Evolutionary conservation across 2,329 filamentous ascomycete genomes (phyloP).

Genomic region (Monosporascus ibericus): DNA sequence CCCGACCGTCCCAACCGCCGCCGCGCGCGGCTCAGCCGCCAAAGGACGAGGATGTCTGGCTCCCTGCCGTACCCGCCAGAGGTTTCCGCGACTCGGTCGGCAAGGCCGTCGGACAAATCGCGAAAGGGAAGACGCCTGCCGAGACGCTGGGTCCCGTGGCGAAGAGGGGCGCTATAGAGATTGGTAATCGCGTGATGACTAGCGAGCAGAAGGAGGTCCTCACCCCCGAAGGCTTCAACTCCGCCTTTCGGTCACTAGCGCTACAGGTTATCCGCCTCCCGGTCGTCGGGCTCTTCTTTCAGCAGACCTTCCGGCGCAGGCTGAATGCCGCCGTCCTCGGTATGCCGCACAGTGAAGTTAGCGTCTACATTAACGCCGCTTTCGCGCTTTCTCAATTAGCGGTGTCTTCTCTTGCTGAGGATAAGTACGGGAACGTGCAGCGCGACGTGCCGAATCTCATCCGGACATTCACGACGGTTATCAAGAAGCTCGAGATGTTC

Average conservation of each 20-base stretch:
- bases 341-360: constrained; percentile 62
- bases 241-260: constrained; percentile 42
- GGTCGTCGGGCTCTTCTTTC: constrained; percentile 62
- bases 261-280: constrained; percentile 39
- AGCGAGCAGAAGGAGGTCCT: constrained; percentile 50
- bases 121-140: constrained; percentile 39
- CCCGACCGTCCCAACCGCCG: constrained; percentile 17
- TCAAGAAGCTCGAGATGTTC: constrained; percentile 65
- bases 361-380: constrained; percentile 65
- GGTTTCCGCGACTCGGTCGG: constrained; percentile 39
- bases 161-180: constrained; percentile 41
- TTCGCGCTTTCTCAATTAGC: constrained; percentile 64
- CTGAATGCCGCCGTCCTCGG: constrained; percentile 66
- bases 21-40: constrained; percentile 34
- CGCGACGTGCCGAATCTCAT: constrained; percentile 71
- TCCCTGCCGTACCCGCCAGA: constrained; percentile 28
- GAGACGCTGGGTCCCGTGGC: constrained; percentile 46
- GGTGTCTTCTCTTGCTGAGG: constrained; percentile 69
- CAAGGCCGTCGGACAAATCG: constrained; percentile 37
- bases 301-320: constrained; percentile 60
- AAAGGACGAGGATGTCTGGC: constrained; percentile 40
- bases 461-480: constrained; percentile 62
- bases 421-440: constrained; percentile 81
- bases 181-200: constrained; percentile 41
- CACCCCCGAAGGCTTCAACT: constrained; percentile 41